phyloP scores from a whole-genome alignment of 2,329 filamentous ascomycete genomes.

The Beauveria scarabaeidicola region DNA sequence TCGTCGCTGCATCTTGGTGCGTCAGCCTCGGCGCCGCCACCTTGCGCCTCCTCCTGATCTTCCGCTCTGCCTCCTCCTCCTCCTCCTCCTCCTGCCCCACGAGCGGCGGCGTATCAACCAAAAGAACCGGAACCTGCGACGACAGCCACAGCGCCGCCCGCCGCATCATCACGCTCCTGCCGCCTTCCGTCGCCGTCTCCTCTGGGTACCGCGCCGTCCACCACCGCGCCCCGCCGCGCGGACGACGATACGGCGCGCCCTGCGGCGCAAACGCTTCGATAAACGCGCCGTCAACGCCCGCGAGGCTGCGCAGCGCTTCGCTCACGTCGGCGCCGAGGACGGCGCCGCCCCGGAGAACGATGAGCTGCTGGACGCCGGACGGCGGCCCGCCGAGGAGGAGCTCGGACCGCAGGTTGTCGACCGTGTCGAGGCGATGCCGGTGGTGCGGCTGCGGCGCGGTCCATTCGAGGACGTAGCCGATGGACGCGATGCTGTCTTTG shows the following conservation, averaged over 20 bases:
- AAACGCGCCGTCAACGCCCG: conserved; percentile 10
- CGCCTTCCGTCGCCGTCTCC: neutral
- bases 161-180: neutral
- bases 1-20: conserved; percentile 12
- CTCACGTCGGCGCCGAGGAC: neutral
- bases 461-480: conserved; percentile 15
- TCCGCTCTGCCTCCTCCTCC: neutral
- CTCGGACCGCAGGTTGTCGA: conserved; percentile 13
- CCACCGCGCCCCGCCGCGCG: conserved; percentile 2
- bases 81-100: neutral
- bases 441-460: conserved; percentile 9
- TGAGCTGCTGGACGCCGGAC: conserved; percentile 5
- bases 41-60: neutral
- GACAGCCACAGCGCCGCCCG: conserved; percentile 1
- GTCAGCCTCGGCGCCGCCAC: conserved; percentile 2
- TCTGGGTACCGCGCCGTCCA: conserved; percentile 14
- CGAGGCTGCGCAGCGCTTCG: conserved; percentile 4
- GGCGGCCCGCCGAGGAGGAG: conserved; percentile 8
- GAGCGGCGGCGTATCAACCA: neutral
- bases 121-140: neutral
- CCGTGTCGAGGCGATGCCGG: conserved; percentile 9
- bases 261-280: conserved; percentile 6
- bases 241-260: conserved; percentile 1
- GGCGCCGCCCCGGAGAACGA: neutral
- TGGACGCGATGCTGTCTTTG: conserved; percentile 3